phyloP scores from a whole-genome alignment of 2,329 filamentous ascomycete genomes.

The Aspergillus melleus region DNA sequence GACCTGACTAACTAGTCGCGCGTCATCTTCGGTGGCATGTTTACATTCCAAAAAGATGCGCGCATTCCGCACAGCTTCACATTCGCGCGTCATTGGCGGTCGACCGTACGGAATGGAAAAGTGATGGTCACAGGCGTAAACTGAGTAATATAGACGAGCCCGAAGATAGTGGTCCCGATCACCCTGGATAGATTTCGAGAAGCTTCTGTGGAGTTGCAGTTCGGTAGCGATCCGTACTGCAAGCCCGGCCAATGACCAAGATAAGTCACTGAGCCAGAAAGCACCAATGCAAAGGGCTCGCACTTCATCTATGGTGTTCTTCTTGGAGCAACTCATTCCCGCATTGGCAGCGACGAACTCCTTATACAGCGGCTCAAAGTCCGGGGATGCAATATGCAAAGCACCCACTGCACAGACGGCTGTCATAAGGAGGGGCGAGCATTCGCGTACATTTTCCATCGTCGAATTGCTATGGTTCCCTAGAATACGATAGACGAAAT shows the following conservation, averaged over 20 bases:
- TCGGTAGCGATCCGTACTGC: conserved; percentile 25
- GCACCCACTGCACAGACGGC: conserved; percentile 49
- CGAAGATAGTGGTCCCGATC: conserved; percentile 23
- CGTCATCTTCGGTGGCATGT: conserved; percentile 34
- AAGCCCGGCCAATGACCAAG: conserved; percentile 20
- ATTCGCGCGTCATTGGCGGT: conserved; percentile 36
- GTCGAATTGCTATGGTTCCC: conserved; percentile 35
- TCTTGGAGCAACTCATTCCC: conserved; percentile 45
- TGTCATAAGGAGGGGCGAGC: conserved; percentile 46
- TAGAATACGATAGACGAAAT: conserved; percentile 48
- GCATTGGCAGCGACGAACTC: conserved; percentile 35
- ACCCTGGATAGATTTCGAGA: conserved; percentile 23
- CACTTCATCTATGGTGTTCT: conserved; percentile 46
- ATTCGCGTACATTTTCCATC: conserved; percentile 39
- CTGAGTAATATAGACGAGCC: conserved; percentile 33
- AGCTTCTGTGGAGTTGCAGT: conserved; percentile 25
- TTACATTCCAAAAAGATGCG: conserved; percentile 28
- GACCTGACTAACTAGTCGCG: conserved; percentile 36
- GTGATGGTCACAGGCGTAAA: conserved; percentile 42
- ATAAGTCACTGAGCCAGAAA: conserved; percentile 51
- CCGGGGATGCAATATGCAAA: conserved; percentile 38
- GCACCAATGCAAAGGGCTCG: conserved; percentile 50
- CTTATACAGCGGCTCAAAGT: conserved; percentile 37
- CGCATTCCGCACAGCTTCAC: conserved; percentile 31
- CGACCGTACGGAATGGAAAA: conserved; percentile 39